Evolutionary conservation across 1,284 basidiomycete genomes (phyloP).

Genomic region (Leccinum griseonigrum): DNA sequence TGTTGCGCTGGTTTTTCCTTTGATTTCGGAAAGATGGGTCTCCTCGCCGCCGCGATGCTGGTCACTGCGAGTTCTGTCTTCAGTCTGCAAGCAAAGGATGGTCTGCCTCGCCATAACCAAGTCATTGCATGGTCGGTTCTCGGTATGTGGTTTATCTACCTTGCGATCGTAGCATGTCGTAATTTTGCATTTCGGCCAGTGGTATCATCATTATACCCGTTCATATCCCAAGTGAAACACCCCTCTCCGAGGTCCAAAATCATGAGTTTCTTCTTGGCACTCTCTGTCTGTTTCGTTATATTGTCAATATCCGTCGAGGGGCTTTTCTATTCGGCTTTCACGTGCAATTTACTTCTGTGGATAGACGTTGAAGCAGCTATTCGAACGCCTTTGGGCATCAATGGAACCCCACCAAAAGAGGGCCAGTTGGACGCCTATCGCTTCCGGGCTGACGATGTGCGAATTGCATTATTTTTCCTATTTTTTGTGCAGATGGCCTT

Average conservation of each 20-base stretch:
- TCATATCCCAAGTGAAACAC: conserved; percentile 35
- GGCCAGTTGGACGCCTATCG: conserved; percentile 33
- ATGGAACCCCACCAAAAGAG: conserved; percentile 6
- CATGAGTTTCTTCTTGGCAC: conserved; percentile 64
- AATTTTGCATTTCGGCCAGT: conserved; percentile 38
- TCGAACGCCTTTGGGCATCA: conserved; percentile 21
- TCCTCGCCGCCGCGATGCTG: conserved; percentile 48
- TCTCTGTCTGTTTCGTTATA: conserved; percentile 77
- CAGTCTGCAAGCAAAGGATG: conserved; percentile 63
- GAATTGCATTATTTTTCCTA: conserved; percentile 80
- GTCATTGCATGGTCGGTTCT: conserved; percentile 66
- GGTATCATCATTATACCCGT: conserved; percentile 51
- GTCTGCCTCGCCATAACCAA: conserved; percentile 66
- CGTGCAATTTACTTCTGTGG: conserved; percentile 67
- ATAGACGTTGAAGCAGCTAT: conserved; percentile 60
- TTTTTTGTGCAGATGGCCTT: conserved; percentile 89
- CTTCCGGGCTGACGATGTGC: conserved; percentile 61
- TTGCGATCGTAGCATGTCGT: not conserved
- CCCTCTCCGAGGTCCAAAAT: conserved; percentile 48
- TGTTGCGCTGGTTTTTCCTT: not conserved
- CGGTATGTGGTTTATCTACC: conserved; percentile 38
- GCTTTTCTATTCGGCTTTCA: conserved; percentile 75
- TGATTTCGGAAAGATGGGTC: conserved; percentile 27
- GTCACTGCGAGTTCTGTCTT: conserved; percentile 58
- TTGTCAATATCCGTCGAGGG: conserved; percentile 84